Evolutionary conservation across 2,329 filamentous ascomycete genomes (phyloP), one percentile per base, ranked within the genome.

Genomic region (Polytolypa hystricis): DNA sequence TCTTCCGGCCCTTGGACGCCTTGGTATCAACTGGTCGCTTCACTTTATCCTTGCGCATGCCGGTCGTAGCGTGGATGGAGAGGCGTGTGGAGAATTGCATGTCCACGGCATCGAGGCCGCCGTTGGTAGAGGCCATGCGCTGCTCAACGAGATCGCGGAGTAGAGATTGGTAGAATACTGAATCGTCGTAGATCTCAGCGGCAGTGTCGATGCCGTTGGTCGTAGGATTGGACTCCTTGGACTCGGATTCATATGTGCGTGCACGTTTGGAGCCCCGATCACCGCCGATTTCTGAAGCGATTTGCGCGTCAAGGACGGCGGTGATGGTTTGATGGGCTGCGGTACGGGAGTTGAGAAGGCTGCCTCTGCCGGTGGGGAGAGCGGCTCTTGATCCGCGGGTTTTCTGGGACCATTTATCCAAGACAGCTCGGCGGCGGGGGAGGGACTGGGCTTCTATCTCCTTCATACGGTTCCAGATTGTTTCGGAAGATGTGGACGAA

Each of bases 141-240:
- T 93, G 84, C 54, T 94, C 85, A 7, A 98, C 81, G 1, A 98
- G 77, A 53, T 94, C 85, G 57, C 94, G 93, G 18, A 98, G 74
- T 2, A 98, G 73, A 10, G 91, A 67, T 56, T 93, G 85, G 63
- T 98, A 98, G 59, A 96, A 95, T 55, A 93, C 79, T 8, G 84
- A 84, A 50, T 98, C 91, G 55, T 96, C 89, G 64, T 91, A 98
- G 47, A 94, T 77, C 14, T 79, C 77, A 47, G 9, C 28, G 17
- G 11, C 39, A 26, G 12, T 35, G 25, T 16, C 27, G 9, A 26
- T 36, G n/a, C 37, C 34, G 25, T 39, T 41, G 16, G 42, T 18
- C 3, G 37, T 21, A 25, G 30, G 9, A n/a, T 35, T 39, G 21
- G 30, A 4, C 27, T 26, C 18, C 16, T 28, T 21, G 11, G 11